Evolutionary conservation across 2,329 filamentous ascomycete genomes (phyloP).

Genomic region (Aspergillus fischeri): DNA sequence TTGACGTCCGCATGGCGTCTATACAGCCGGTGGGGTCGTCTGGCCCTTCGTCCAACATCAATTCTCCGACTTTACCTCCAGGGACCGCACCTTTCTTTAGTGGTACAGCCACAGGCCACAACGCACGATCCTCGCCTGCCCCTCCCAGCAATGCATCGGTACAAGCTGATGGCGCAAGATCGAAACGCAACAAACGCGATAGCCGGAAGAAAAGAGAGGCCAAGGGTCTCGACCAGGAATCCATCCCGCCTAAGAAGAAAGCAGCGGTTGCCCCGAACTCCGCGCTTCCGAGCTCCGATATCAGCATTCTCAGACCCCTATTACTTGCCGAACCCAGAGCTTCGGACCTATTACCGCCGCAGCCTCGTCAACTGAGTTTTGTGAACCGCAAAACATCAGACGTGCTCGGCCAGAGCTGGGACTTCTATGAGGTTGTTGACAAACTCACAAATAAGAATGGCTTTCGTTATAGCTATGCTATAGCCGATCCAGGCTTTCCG

Average conservation of each 20-base stretch:
- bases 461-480: conserved; percentile 86
- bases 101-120: conserved; percentile 25
- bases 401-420: conserved; percentile 33
- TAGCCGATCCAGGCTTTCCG: conserved; percentile 81
- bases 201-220: conserved; percentile 43
- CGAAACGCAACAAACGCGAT: conserved; percentile 41
- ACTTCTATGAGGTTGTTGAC: conserved; percentile 42
- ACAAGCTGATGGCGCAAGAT: conserved; percentile 27
- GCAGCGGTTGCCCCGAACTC: conserved; percentile 24
- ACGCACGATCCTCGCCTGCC: conserved; percentile 32
- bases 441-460: conserved; percentile 62
- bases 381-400: conserved; percentile 34
- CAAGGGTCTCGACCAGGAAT: conserved; percentile 38
- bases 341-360: conserved; percentile 36
- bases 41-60: conserved; percentile 34
- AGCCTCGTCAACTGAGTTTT: conserved; percentile 38
- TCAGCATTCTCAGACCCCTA: conserved; percentile 39
- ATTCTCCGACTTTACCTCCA: conserved; percentile 30
- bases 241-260: conserved; percentile 34
- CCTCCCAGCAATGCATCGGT: conserved; percentile 26
- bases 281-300: conserved; percentile 34
- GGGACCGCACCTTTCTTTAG: conserved; percentile 25
- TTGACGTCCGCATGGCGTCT: conserved; percentile 26
- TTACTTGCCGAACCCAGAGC: conserved; percentile 37
- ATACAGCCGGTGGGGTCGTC: conserved; percentile 30